These are phyloP conservation scores for Akebia trifoliata DNA, from an alignment of 164 flowering plant genomes.

Conservation along the genomic window DNA sequence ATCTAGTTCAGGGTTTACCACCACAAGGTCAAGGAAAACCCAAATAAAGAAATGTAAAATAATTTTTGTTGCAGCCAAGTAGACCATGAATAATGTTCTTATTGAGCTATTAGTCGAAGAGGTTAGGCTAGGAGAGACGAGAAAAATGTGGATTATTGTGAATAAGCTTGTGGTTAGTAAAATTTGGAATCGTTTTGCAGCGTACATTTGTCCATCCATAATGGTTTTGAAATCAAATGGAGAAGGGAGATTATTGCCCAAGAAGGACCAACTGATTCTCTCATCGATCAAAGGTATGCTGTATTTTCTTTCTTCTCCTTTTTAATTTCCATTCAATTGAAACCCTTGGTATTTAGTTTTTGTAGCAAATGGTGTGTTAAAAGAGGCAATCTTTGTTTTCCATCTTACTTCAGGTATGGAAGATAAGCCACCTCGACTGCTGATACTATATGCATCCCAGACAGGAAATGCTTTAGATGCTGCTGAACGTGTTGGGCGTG, in stretches of 20 bases:
- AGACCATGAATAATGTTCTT: too few relatives aligned
- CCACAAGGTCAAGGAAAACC: too few relatives aligned
- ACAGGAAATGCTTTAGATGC: conserved; percentile 89
- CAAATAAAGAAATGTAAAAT: too few relatives aligned
- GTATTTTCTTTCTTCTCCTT: neutral
- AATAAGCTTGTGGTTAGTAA: too few relatives aligned
- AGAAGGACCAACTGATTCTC: neutral
- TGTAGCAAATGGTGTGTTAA: neutral
- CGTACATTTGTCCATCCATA: neutral
- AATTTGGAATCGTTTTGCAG: neutral
- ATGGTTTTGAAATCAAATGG: neutral
- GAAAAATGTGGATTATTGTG: too few relatives aligned
- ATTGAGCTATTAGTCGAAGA: too few relatives aligned
- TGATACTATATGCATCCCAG: conserved; percentile 71
- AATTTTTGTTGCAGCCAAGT: too few relatives aligned
- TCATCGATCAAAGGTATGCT: neutral
- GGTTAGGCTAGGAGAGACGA: too few relatives aligned
- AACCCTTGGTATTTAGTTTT: neutral
- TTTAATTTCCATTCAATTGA: neutral
- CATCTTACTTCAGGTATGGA: conserved; percentile 13
- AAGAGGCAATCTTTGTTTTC: neutral
- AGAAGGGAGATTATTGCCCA: neutral
- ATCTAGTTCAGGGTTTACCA: too few relatives aligned
- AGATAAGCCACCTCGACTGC: conserved; percentile 25
- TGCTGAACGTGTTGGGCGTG: conserved; percentile 78